These are phyloP conservation scores for Lathyrus tuberosus DNA, from an alignment of 306 rosid genomes.

Conservation along the genomic window DNA sequence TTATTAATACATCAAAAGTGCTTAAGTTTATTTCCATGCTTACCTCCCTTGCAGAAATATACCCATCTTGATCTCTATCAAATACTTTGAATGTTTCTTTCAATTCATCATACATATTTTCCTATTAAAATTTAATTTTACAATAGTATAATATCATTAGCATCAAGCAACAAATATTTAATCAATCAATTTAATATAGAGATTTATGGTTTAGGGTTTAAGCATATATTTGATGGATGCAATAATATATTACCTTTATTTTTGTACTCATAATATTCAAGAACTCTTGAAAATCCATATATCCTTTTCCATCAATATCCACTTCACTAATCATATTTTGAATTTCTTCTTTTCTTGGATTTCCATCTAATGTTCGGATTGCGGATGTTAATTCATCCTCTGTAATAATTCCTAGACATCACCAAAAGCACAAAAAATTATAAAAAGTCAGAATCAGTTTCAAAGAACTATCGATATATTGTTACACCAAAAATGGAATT, in stretches of 20 bases:
- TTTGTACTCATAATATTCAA: constrained; percentile 47
- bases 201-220: no score
- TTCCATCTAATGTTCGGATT: constrained; percentile 70
- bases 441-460: background rate
- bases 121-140: no score
- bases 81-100: constrained; percentile 81
- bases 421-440: no score
- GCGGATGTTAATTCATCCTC: constrained; percentile 57
- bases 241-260: constrained; percentile 59
- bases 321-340: constrained; percentile 70
- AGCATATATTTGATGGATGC: no score
- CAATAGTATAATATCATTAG: no score
- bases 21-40: no score
- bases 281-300: constrained; percentile 74
- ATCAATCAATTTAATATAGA: no score
- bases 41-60: background rate
- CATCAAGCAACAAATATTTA: no score
- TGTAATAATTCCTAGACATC: no score
- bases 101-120: no score
- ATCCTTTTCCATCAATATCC: constrained; percentile 71
- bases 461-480: background rate
- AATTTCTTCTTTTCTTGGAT: constrained; percentile 73
- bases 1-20: no score
- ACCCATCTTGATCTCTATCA: constrained; percentile 54
- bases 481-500: constrained; percentile 1